These are phyloP conservation scores for Pyricularia sp. DNA, from an alignment of 2,329 filamentous ascomycete species.

Conservation along the genomic window DNA sequence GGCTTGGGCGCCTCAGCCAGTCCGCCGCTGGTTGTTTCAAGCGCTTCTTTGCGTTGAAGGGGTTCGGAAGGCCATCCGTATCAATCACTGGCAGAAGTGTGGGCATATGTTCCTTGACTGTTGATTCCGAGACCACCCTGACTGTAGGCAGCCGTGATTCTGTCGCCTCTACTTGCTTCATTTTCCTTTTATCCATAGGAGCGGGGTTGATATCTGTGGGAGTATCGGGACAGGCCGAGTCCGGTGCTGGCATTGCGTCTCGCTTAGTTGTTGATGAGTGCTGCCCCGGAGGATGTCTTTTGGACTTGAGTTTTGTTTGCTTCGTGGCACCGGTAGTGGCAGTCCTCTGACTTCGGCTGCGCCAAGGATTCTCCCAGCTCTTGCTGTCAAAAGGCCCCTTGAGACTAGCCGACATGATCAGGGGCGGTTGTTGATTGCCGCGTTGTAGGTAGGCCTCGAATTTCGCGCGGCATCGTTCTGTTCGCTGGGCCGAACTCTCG, in stretches of 20 bases:
- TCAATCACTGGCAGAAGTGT: not conserved
- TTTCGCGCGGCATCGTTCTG: conserved; percentile 48
- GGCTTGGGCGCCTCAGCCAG: conserved; percentile 2
- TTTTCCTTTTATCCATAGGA: not conserved
- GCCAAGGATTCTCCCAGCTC: conserved; percentile 45
- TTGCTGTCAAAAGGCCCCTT: conserved; percentile 49
- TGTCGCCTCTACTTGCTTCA: no score
- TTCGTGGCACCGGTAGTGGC: not conserved
- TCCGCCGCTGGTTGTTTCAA: not conserved
- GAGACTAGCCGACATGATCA: conserved; percentile 51
- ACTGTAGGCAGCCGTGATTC: not conserved
- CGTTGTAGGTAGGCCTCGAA: conserved; percentile 37
- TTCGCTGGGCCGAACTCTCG: conserved; percentile 32
- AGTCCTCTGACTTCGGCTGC: not conserved
- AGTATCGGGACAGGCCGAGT: not conserved
- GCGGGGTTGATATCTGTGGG: not conserved
- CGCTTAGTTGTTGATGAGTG: not conserved
- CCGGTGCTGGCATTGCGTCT: not conserved
- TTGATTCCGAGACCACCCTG: no score
- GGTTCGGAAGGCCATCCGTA: not conserved
- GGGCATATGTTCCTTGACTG: not conserved
- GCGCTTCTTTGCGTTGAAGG: not conserved
- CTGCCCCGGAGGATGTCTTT: not conserved
- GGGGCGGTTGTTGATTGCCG: conserved; percentile 36
- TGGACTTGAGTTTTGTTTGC: not conserved